Base-by-base conservation (phyloP, 2,329 filamentous ascomycete genomes). In the Pseudohalonectria lignicola region DNA sequence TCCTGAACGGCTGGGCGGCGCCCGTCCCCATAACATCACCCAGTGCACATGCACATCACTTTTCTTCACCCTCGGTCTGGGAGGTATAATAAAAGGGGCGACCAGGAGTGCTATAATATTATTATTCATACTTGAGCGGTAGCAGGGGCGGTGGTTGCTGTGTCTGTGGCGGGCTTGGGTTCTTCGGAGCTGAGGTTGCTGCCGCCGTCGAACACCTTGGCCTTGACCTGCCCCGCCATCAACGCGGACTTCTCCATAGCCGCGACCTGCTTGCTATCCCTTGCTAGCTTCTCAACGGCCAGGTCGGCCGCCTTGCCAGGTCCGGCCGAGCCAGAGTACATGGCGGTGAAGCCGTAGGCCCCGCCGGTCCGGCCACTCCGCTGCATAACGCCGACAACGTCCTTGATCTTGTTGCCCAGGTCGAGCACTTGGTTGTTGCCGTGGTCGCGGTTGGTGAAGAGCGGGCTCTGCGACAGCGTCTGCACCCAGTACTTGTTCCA, bases 401-500 rank as follows among this genome's bases (percentile, higher is more conserved):
- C 78, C 47, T 71, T 69, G 47, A 93, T 81, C 64, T 94, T 95
- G 47, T 78, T 76, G 30, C 82, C 82, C 31, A 96, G 68, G 57
- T 98, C 92, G 35, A 80, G 67, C 62, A 98, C 92, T 60, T 95
- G 88, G 59, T 88, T 92, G 51, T 82, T 94, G 37, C 81, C 82
- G 55, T 88, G 98, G 49, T 95, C 90, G 45, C 88, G 83, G 54
- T 94, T 96, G 40, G 86, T 87, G 50, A 94, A 80, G 4, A 95
- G 72, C 17, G 90, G 88, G 49, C 79, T 92, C 50, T 94, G 86
- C 23, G 86, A 93, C 16, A 98, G 74, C 5, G 92, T 98, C 53
- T 93, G 85, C 25, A 95, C 88, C 92, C 87, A 94, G 68, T 98
- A 98, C 61, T 96, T 96, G 67, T 95, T 94, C 92, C 92, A 96